Base-by-base conservation (phyloP, 1,284 basidiomycete genomes). In the Microbotryum silenes-acaulis region DNA sequence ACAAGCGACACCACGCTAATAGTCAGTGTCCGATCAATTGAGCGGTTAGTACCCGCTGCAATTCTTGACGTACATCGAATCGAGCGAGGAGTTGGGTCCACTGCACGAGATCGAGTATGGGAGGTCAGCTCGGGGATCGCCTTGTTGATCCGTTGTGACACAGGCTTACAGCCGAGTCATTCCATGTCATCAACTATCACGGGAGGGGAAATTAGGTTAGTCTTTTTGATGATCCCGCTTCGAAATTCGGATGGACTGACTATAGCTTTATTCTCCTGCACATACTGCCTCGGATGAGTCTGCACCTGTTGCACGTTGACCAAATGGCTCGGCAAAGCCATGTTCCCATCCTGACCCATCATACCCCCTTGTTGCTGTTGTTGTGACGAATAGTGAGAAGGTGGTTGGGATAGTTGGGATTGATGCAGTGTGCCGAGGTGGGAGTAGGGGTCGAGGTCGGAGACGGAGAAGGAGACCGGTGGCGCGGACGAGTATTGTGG, bases 391-490 rank as follows among this genome's bases (percentile, higher is more conserved):
- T 42, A 42, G 1, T 12, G 14, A 16, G 37, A 42, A 14, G 25
- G 37, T n/a, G 37, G 54, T 25, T 27, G 46, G 31, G 47, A 53
- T 20, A 23, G 21, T 12, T 46, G 23, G 6, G 29, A 25, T 4
- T 12, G 18, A 23, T 21, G 18, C 9, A 64, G 48, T 3, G 27
- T 16, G 16, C 57, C 57, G 37, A 66, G 59, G 20, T 58, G 52
- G 14, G 60, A 53, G 57, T 67, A 67, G 25, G 66, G 66, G 55
- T 67, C 66, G 23, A 67, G 59, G 51, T 67, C 66, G 23, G 50
- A 29, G 48, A 33, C 23, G 45, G 54, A 59, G 51, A 53, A 53
- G 10, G 51, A 53, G 9, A 53, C 51, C 1, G n/a, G 51, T 0
- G 51, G 51, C 4, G 51, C 37, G 37, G 37, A 42, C 16, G 37